Evolutionary conservation across 352 stramenopile species (phyloP).

Genomic region (Pythium oligandrum): DNA sequence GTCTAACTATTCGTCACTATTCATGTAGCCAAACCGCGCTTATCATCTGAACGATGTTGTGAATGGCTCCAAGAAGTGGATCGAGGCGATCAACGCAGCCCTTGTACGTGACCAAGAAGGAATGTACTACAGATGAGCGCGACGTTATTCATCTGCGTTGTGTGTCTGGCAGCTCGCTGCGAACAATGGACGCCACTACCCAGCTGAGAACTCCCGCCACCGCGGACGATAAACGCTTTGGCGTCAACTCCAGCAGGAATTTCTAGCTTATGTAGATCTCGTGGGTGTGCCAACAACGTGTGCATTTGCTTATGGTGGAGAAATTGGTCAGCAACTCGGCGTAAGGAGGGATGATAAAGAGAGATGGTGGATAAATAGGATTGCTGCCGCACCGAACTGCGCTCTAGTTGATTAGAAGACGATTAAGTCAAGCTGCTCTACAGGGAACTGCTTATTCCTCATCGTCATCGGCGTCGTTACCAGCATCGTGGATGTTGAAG

Average conservation of each 20-base stretch:
- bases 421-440: slow-evolving; percentile 6
- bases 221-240: too few relatives aligned
- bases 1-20: not conserved
- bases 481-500: slow-evolving; percentile 96
- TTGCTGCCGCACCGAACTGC: slow-evolving; percentile 17
- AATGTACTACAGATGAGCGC: too few relatives aligned
- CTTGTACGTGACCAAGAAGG: slow-evolving; percentile 60
- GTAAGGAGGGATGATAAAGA: too few relatives aligned
- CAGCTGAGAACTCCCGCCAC: too few relatives aligned
- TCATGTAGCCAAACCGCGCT: slow-evolving; percentile 67
- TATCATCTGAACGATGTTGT: slow-evolving; percentile 87
- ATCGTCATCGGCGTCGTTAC: slow-evolving; percentile 87
- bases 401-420: slow-evolving; percentile 20
- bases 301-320: too few relatives aligned
- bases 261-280: too few relatives aligned
- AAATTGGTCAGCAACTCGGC: too few relatives aligned
- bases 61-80: slow-evolving; percentile 89
- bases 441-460: slow-evolving; percentile 65
- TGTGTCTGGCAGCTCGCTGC: too few relatives aligned
- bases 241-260: too few relatives aligned
- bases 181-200: too few relatives aligned
- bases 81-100: slow-evolving; percentile 83
- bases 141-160: too few relatives aligned
- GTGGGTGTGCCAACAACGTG: too few relatives aligned
- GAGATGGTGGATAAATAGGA: slow-evolving; percentile 2